A percentile compares a stretch with the other conserved stretches of the same genome.
Evolutionary conservation across 768 basidiomycete species (phyloP).

Genomic region (Leucogyrophana mollusca): DNA sequence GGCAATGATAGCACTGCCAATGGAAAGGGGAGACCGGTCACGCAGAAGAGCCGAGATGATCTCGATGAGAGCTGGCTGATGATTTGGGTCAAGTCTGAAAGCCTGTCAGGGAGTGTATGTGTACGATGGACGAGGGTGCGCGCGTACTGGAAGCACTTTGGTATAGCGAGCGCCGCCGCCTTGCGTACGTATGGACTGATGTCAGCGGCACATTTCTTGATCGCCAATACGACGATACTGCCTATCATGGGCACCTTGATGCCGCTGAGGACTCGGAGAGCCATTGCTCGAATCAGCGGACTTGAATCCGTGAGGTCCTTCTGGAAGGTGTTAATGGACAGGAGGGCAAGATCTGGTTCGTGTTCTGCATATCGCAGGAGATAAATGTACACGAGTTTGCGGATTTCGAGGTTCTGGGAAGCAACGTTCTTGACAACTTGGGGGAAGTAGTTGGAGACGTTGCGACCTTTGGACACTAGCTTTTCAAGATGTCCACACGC

Average conservation of each 20-base stretch:
- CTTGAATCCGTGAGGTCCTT: conserved; percentile 91
- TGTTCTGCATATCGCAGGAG: conserved; percentile 90
- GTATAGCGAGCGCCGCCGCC: conserved; percentile 86
- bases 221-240: conserved; percentile 79
- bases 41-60: conserved; percentile 62
- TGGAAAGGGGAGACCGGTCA: conserved; percentile 82
- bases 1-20: conserved; percentile 83
- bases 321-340: conserved; percentile 98
- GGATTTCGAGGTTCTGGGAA: conserved; percentile 86
- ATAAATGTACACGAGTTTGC: conserved; percentile 98
- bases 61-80: conserved; percentile 69
- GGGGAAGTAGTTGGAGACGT: conserved; percentile 92
- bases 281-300: conserved; percentile 95
- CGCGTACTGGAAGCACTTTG: conserved; percentile 76
- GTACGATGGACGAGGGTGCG: conserved; percentile 14
- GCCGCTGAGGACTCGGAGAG: conserved; percentile 87
- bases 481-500: conserved; percentile 30
- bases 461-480: conserved; percentile 91
- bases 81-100: conserved; percentile 68
- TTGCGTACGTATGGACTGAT: conserved; percentile 94
- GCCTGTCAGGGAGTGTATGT: neutral
- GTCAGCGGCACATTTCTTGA: conserved; percentile 91
- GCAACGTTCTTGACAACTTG: conserved; percentile 98
- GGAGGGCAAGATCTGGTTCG: conserved; percentile 91
- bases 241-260: conserved; percentile 90